Base-by-base conservation (phyloP, 306 rosid species). In the Ochetophila trinervis region DNA sequence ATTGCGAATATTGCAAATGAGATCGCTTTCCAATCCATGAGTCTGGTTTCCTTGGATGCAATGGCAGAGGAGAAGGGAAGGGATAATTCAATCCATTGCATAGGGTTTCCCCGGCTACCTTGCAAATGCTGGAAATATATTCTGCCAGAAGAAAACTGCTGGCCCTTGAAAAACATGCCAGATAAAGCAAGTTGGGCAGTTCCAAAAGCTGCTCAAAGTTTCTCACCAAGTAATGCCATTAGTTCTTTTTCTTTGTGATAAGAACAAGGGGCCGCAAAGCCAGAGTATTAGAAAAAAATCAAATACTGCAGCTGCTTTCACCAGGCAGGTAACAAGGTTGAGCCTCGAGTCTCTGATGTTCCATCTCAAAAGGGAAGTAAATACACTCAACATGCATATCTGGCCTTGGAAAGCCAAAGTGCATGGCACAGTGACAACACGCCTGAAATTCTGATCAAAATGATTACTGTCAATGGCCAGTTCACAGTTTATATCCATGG, bases 401-500 rank as follows among this genome's bases (percentile, higher is more conserved):
- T 56, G 55, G 45, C 60, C 45, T 65, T 47, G 71, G 18, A 67
- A 63, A 6, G 32, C 35, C 60, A 68, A 79, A 20, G 23, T 32
- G 53, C 22, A 30, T 50, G 44, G 40, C 56, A 21, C 14, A 51
- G 53, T 75, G 61, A 40, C 10, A 48, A 12, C 59, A 76, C 42
- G 44, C 79, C 57, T 17, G 74, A 68, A 37, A 37, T 68, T 58
- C 74, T 64, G 69, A 36, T 44, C 44, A 18, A 20, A 11, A 22
- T 66, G 42, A 72, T 51, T 57, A 36, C 66, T 53, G 73, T 61
- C 70, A 36, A 68, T 45, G 45, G 50, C 74, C 60, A 30, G 62
- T 75, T 60, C 76, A 72, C 60, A 64, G 52, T 76, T 91, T 88
- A 91, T 78, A 91, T 91, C 98, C 98, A 91, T 59, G 96, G 96